Conservation (phyloP, 2,329 filamentous ascomycete species). For the Fusarium sp. region DNA sequence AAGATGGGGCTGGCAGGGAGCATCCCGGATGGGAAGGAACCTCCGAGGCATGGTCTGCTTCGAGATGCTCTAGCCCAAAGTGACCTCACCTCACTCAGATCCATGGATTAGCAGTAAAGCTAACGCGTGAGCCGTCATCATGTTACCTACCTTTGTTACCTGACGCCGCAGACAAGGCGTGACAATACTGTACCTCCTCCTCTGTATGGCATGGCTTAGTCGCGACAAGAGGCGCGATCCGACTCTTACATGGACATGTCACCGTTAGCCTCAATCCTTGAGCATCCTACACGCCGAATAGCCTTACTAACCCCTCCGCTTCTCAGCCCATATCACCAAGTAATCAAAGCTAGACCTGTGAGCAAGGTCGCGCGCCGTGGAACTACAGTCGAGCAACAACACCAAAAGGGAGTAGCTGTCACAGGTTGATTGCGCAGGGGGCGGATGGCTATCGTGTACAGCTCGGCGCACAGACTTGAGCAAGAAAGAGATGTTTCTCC, state of each 20-base stretch:
- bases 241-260: neutral
- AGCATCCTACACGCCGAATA: neutral
- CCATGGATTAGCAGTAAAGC: neutral
- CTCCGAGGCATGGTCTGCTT: constrained; percentile 34
- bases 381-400: neutral
- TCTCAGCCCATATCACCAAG: constrained; percentile 10
- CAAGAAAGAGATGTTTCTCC: constrained; percentile 1
- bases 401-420: constrained; percentile 9
- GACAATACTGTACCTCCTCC: neutral
- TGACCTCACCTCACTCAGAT: constrained; percentile 17
- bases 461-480: constrained; percentile 4
- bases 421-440: constrained; percentile 33
- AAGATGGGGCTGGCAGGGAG: constrained; percentile 30
- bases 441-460: neutral
- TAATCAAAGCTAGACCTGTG: constrained; percentile 15
- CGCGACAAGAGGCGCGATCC: neutral
- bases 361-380: neutral
- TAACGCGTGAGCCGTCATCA: constrained; percentile 8
- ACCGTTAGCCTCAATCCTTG: neutral
- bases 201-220: neutral
- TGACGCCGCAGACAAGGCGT: neutral
- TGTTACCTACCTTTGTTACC: neutral
- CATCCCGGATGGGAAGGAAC: constrained; percentile 34
- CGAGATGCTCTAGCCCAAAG: constrained; percentile 26
- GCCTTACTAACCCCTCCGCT: neutral